Base-by-base conservation (phyloP, 1,139 yeast genomes). In the Pichia sp. region DNA sequence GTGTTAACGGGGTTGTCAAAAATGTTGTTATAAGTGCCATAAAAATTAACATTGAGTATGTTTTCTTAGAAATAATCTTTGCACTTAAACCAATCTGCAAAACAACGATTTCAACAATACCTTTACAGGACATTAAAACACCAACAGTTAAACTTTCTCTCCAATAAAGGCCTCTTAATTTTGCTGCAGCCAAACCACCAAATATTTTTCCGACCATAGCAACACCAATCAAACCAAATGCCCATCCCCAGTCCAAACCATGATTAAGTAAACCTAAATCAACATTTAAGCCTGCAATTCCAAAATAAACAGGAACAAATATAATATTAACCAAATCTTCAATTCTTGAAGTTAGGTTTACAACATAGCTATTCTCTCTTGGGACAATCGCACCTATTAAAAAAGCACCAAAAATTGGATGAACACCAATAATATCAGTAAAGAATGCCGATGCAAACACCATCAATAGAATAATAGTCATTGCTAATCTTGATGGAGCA, bases 91-190 rank as follows among this genome's bases (percentile, higher is more conserved):
- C 94, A 35, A 81, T 78, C 36, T 76, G 78, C 48, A 84, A 68
- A 20, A 83, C 93, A 37, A 84, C 89, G 55, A 84, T 78, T 61
- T 81, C 89, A 25, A 82, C 89, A 50, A 82, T 81, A 62, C 94
- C 94, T 60, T 84, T 84, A 69, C 94, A 84, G 10, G 89, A 81
- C 91, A 84, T 83, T 51, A 84, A 69, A n/a, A 81, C 74, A 41
- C 93, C 93, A 27, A 82, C 89, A 1, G 88, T 71, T 27, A 79
- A 60, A 2, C 87, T 75, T 57, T 83, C 91, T 54, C 87, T 72
- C 81, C 83, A 79, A 37, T 69, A 67, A 38, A 83, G 63, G 3
- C 82, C 83, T 56, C 72, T 72, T 30, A 76, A 50, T 50, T 70
- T 76, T 1, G 88, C 81, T 31, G 82, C 80, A 9, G 79, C 46